phyloP scores from a whole-genome alignment of 2,329 filamentous ascomycete species.

The Pezicula rhizophila region DNA sequence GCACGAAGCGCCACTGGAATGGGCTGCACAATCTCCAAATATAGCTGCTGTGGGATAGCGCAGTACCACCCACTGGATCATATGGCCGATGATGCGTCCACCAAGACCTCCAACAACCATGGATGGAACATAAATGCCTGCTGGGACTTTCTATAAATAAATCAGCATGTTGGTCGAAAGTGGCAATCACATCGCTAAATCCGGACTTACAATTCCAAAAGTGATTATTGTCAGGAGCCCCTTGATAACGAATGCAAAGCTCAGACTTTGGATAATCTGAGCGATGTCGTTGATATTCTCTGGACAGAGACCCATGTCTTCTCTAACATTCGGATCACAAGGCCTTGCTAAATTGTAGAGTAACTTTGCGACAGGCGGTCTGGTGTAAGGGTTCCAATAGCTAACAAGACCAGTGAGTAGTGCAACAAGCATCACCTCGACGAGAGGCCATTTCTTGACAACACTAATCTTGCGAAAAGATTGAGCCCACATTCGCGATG shows the following conservation, averaged over 20 bases:
- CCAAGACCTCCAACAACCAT: conserved; percentile 97
- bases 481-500: conserved; percentile 81
- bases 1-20: conserved; percentile 67
- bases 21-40: conserved; percentile 67
- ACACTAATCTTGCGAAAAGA: conserved; percentile 74
- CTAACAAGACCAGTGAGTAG: conserved; percentile 76
- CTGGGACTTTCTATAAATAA: conserved; percentile 67
- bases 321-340: conserved; percentile 64
- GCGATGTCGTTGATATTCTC: conserved; percentile 68
- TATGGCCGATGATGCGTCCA: conserved; percentile 80
- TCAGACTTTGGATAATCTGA: conserved; percentile 63
- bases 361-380: conserved; percentile 82
- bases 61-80: conserved; percentile 75
- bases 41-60: conserved; percentile 64
- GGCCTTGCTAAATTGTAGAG: conserved; percentile 87
- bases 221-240: conserved; percentile 82
- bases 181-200: not conserved
- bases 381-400: conserved; percentile 92
- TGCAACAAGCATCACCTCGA: conserved; percentile 86
- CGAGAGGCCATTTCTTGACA: conserved; percentile 77
- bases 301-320: conserved; percentile 72
- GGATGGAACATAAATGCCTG: conserved; percentile 95
- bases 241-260: conserved; percentile 82
- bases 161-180: not conserved
- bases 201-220: conserved; percentile 68